A percentile compares a stretch with the other conserved stretches of the same genome.
These are phyloP conservation scores for Fusarium nygamai DNA, from an alignment of 2,329 filamentous ascomycete genomes.

Conservation along the genomic window DNA sequence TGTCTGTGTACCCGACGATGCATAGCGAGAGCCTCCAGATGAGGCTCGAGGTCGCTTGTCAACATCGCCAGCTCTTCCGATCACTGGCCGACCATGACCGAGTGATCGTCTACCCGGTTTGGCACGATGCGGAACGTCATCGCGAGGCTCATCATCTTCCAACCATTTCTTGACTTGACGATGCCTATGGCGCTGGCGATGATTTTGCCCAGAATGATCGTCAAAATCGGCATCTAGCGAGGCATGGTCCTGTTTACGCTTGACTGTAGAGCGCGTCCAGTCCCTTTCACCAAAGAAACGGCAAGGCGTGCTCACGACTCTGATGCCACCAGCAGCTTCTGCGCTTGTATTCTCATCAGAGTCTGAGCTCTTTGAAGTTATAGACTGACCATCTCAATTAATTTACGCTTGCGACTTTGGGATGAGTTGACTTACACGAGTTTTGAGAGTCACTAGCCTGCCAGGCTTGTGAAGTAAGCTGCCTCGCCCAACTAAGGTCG, in stretches of 20 bases:
- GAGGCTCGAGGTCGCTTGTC: not conserved
- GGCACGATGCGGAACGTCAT: not conserved
- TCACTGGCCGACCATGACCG: not conserved
- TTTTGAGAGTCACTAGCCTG: not conserved
- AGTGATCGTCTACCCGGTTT: not conserved
- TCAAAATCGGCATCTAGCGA: not conserved
- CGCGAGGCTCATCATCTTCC: not conserved
- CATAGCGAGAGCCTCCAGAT: not conserved
- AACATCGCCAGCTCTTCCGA: not conserved
- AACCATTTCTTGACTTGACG: not conserved
- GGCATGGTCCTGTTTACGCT: not conserved
- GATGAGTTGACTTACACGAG: not conserved
- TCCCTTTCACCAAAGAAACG: not conserved
- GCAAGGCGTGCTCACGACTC: not conserved
- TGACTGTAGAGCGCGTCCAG: not conserved
- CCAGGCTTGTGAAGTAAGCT: not conserved
- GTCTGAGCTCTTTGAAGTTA: not conserved
- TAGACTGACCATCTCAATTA: not conserved
- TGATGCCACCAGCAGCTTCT: not conserved
- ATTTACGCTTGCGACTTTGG: not conserved
- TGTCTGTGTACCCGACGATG: rapidly evolving
- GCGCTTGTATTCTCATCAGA: not conserved
- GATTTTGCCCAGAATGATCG: not conserved
- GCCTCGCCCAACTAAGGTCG: not conserved
- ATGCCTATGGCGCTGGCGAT: not conserved